Conservation (phyloP, 345 rosid genomes). For the Punica granatum region DNA sequence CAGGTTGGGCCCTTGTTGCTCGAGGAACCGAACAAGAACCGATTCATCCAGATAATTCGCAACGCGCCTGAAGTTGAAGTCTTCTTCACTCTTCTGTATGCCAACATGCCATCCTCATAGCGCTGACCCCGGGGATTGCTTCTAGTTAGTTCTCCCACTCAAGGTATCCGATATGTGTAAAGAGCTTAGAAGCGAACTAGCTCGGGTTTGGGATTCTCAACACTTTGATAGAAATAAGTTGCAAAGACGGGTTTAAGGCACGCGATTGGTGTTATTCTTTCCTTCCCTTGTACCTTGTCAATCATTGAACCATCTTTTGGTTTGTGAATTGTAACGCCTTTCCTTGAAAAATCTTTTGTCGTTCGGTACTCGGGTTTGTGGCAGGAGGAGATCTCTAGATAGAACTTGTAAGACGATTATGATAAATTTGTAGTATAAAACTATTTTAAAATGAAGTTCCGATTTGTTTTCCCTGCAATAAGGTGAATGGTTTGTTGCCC, state of each 20-base stretch:
- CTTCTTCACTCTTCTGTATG: slow-evolving; percentile 78
- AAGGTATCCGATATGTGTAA: slow-evolving; percentile 1
- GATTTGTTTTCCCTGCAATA: no score
- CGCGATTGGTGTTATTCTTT: slow-evolving; percentile 7
- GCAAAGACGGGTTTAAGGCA: neutral
- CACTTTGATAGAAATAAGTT: slow-evolving; percentile 5
- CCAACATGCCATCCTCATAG: slow-evolving; percentile 50
- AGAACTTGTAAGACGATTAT: no score
- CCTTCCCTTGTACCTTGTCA: neutral
- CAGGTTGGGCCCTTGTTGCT: slow-evolving; percentile 44
- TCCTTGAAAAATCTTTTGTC: neutral
- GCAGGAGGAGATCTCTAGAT: no score
- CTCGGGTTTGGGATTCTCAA: neutral
- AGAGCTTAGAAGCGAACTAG: neutral
- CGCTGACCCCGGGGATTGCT: slow-evolving; percentile 6
- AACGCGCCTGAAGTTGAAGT: slow-evolving; percentile 59
- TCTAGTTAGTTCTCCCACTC: slow-evolving; percentile 17
- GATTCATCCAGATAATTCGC: slow-evolving; percentile 43
- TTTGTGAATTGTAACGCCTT: neutral
- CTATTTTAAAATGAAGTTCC: no score
- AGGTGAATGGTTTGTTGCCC: no score
- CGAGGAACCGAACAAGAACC: slow-evolving; percentile 54
- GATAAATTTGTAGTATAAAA: no score
- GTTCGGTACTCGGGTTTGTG: neutral
- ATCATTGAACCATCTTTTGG: neutral